These are phyloP conservation scores for Ustilago xerochloae DNA, from an alignment of 1,284 basidiomycete species.

Conservation along the genomic window DNA sequence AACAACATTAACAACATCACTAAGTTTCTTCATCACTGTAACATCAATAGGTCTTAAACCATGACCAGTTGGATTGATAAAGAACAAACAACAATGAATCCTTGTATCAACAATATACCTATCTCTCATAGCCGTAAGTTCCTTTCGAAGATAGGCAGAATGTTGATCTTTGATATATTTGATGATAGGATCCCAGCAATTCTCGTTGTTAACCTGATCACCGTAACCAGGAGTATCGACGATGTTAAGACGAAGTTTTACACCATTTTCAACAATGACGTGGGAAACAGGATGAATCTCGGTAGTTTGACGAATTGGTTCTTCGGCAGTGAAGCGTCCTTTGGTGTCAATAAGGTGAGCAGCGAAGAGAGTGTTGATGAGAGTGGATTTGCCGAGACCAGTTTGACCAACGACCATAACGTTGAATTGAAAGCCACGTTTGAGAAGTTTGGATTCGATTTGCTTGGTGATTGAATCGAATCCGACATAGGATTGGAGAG, in stretches of 20 bases:
- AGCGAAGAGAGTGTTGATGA: conserved; percentile 99
- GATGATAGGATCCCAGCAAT: conserved; percentile 98
- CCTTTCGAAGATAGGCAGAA: conserved; percentile 97
- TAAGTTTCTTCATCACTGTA: conserved; percentile 98
- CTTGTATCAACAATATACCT: conserved; percentile 97
- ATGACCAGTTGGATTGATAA: conserved; percentile 78
- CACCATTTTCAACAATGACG: conserved; percentile 96
- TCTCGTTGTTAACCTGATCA: conserved; percentile 98
- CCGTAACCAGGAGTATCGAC: conserved; percentile 99
- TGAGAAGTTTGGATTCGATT: conserved; percentile 98
- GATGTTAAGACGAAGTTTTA: conserved; percentile 93
- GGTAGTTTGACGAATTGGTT: conserved; percentile 90
- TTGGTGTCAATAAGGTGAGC: conserved; percentile 97
- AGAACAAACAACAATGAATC: conserved; percentile 97
- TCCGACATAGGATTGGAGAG: conserved; percentile 68
- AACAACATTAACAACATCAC: conserved; percentile 98
- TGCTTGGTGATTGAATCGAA: conserved; percentile 83
- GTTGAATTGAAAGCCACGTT: conserved; percentile 99
- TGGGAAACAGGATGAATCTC: conserved; percentile 95
- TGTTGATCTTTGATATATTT: conserved; percentile 99
- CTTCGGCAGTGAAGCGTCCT: conserved; percentile 87
- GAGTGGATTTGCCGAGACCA: conserved; percentile 95
- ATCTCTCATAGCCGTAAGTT: conserved; percentile 98
- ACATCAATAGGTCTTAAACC: conserved; percentile 79
- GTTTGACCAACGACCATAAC: conserved; percentile 80